Base-by-base conservation (phyloP, 192 early-diverging fungal species). In the Umbelopsis vinacea region DNA sequence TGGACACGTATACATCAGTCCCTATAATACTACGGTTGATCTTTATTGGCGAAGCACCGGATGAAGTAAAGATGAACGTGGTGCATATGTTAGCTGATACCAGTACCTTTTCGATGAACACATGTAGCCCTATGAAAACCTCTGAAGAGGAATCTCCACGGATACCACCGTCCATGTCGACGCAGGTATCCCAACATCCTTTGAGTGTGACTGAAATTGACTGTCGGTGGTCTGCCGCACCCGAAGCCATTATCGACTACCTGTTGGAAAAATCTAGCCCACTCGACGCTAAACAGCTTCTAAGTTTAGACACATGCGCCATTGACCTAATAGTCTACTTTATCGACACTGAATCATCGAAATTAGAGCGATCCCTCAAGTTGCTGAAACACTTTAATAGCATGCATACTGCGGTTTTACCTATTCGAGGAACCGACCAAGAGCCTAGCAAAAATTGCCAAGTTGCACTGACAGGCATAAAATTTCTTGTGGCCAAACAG, bases 321-420 rank as follows among this genome's bases (percentile, higher is more conserved):
- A 9, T 63, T 11, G 57, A 63, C 17, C 0, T 63, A 14, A 14
- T 63, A n/a, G 26, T 63, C 7, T 63, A 63, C 33, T 63, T 63
- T 37, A 35, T 19, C 33, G 57, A 63, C 33, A 37, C 29, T 26
- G 57, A 63, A 17, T 11, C 26, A 17, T 29, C 57, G 2, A 63
- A 63, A 63, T 19, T 11, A 6, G 57, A 63, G 26, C 57, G 57
- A 63, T 29, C 57, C 6, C 38, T 63, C 57, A 63, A 63, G 29
- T 37, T 63, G 17, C 19, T 63, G 17, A 63, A 38, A 19, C 26
- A 29, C 6, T 35, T 63, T 26, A 63, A 63, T 63, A 35, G 33
- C 57, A 19, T 63, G 10, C 57, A 63, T 37, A 35, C 57, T 37
- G 11, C 57, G 10, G 26, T 63, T 0, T 6, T 63, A n/a, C 57